phyloP scores from a whole-genome alignment of 169 alveolate species.

The Cryptosporidium ubiquitum region DNA sequence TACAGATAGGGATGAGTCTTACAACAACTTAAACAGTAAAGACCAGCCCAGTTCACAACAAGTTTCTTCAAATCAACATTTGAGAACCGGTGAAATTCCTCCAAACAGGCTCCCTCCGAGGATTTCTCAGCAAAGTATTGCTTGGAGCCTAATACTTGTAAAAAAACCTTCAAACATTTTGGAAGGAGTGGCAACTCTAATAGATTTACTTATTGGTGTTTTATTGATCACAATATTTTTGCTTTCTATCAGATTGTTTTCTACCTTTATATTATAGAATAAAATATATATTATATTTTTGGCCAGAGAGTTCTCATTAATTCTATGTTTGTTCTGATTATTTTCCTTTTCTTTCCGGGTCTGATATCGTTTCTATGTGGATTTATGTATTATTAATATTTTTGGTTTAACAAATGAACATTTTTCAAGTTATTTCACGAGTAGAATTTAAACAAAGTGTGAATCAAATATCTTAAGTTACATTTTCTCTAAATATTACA shows the following conservation, averaged over 20 bases:
- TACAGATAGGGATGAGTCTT: neutral
- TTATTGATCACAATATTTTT: constrained; percentile 18
- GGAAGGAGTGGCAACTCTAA: constrained; percentile 26
- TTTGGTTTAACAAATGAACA: neutral
- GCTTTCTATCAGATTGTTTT: neutral
- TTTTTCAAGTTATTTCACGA: too few relatives aligned
- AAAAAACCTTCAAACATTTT: constrained; percentile 36
- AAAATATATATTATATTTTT: neutral
- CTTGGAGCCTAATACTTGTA: constrained; percentile 45
- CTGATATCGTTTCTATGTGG: neutral
- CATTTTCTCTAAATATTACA: too few relatives aligned
- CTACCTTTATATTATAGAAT: constrained; percentile 12
- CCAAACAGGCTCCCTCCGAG: constrained; percentile 41
- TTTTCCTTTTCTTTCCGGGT: neutral
- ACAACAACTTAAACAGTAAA: neutral
- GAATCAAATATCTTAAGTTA: neutral
- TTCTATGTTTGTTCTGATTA: neutral
- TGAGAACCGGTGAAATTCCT: neutral
- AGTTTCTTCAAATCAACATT: neutral
- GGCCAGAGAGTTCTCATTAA: neutral
- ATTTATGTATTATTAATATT: neutral
- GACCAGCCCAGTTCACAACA: neutral
- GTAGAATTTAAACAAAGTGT: neutral
- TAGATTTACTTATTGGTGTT: constrained; percentile 9
- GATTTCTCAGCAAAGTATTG: constrained; percentile 40